Evolutionary conservation across 148 eudicot species (phyloP), one percentile per base, ranked within the genome.

Genomic region (Rhododendron ferrugineum): DNA sequence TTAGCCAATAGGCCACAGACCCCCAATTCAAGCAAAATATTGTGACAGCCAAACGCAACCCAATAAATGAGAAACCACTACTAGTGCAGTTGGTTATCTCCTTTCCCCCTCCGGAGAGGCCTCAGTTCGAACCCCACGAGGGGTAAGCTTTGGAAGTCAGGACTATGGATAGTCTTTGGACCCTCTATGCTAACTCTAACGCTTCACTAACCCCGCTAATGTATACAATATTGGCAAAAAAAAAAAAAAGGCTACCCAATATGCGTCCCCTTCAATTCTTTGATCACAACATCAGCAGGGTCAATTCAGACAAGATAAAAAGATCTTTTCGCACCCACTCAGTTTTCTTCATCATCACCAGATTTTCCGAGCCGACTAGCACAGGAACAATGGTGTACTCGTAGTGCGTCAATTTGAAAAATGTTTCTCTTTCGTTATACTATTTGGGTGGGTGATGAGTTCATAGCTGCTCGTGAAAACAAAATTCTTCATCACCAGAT

Each of bases 41-140:
- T 47, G 20, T 79, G 82, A 79, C 26, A 44, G 58, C 82, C 77
- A 72, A 72, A 72, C 77, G 77, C 42, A 72, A 34, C 16, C 54
- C 3, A 49, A 26, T 68, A 40, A 40, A 40, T 40, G 42, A 40
- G 42, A 40, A 40, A 40, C 1, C 44, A 40, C 0, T 0, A 0
- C 6, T 40, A 40, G 44, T 40, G 44, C 44, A 6, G 44, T 6
- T 40, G 8, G 44, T 40, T 40, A 8, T 40, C 44, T 40, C 44
- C 7, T 40, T 40, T 6, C 0, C 44, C 44, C 7, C 42, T 0
- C 0, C 6, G 6, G 44, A 0, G 44, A 40, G 44, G 44, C 1
- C 44, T 40, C 44, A 40, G 5, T 5, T 40, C 8, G 44, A 40
- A 1, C 6, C 0, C 44, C 6, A 40, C 1, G 44, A 40, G 44